phyloP scores from a whole-genome alignment of 129 eudicot genomes.

The Saposhnikovia divaricata region DNA sequence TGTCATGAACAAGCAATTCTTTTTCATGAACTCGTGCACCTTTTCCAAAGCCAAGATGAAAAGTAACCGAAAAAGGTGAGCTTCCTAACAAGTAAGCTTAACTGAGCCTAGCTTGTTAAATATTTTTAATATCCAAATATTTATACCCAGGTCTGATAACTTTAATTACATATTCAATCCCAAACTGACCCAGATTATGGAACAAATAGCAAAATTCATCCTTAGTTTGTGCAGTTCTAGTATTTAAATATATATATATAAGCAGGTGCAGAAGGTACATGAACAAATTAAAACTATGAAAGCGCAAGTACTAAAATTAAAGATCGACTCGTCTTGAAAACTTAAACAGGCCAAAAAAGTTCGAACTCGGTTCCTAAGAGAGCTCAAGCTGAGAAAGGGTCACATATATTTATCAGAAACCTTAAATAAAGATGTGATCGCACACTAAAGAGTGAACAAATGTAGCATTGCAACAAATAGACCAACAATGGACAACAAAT shows the following conservation, averaged over 20 bases:
- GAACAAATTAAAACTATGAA: not conserved
- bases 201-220: not conserved
- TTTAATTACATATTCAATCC: not conserved
- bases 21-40: not conserved
- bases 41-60: not conserved
- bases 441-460: not conserved
- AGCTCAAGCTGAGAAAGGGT: not conserved
- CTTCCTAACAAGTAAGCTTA: not conserved
- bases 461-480: not conserved
- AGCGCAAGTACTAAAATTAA: not conserved
- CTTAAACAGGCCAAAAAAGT: not conserved
- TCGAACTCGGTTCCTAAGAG: not conserved
- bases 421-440: not conserved
- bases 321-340: too few relatives aligned
- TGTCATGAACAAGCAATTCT: too few relatives aligned
- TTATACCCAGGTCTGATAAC: not conserved
- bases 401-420: not conserved
- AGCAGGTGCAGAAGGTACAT: too few relatives aligned
- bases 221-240: not conserved
- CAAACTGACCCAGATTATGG: not conserved
- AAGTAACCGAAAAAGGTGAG: not conserved
- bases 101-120: not conserved
- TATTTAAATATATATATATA: too few relatives aligned
- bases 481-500: not conserved
- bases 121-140: too few relatives aligned